Conservation (phyloP, 2,329 filamentous ascomycete species). For the Sporothrix schenckii region DNA sequence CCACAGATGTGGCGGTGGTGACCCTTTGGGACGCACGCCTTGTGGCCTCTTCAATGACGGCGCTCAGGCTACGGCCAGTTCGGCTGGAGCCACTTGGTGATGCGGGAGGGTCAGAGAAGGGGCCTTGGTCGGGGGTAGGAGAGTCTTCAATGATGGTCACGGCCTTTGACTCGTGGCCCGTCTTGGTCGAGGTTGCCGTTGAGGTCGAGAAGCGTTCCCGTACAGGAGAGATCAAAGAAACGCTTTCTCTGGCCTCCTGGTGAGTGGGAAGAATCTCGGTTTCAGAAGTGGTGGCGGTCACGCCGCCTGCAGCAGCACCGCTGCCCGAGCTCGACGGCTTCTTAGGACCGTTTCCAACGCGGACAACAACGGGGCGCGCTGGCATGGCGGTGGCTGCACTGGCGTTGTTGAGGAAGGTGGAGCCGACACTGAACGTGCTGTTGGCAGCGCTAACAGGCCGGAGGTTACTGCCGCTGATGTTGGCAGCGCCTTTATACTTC, state of each 20-base stretch:
- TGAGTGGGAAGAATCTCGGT: background rate
- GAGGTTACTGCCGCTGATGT: constrained; percentile 33
- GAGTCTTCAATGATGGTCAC: constrained; percentile 57
- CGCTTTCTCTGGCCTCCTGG: constrained; percentile 12
- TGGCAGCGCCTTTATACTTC: constrained; percentile 50
- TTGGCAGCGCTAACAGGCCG: constrained; percentile 57
- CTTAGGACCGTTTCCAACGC: constrained; percentile 57
- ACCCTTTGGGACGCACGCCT: constrained; percentile 47
- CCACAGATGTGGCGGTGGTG: constrained; percentile 40
- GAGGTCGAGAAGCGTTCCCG: constrained; percentile 30
- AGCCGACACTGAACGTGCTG: constrained; percentile 67
- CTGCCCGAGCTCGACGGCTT: constrained; percentile 42
- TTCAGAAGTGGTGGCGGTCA: constrained; percentile 8
- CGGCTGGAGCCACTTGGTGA: constrained; percentile 39
- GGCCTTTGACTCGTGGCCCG: constrained; percentile 48
- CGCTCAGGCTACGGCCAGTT: constrained; percentile 55
- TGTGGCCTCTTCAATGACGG: constrained; percentile 59
- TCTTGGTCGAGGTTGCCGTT: background rate
- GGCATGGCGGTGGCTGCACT: constrained; percentile 60
- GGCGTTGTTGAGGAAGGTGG: constrained; percentile 68
- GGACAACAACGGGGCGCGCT: constrained; percentile 62
- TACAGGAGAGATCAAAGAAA: constrained; percentile 31
- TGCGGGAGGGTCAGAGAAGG: constrained; percentile 59
- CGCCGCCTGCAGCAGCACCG: background rate
- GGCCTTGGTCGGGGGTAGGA: constrained; percentile 56